phyloP scores from a whole-genome alignment of 2,329 filamentous ascomycete species.

The Paecilomyces formosus region DNA sequence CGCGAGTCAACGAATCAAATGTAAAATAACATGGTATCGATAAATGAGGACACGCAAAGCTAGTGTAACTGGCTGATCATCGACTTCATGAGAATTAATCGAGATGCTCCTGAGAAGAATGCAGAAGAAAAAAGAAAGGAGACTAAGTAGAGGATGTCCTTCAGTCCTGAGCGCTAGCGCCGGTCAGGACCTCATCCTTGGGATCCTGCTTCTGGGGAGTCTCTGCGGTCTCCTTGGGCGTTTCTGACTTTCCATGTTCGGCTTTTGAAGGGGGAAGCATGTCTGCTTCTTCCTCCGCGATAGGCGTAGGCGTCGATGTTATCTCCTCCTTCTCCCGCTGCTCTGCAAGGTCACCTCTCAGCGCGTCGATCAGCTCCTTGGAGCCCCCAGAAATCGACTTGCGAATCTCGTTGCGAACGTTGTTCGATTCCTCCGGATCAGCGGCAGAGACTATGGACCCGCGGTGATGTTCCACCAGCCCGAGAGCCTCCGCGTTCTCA shows the following conservation, averaged over 20 bases:
- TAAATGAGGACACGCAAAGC: background rate
- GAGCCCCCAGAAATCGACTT: conserved; percentile 27
- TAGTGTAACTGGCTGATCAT: background rate
- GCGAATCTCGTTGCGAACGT: conserved; percentile 28
- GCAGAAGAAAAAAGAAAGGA: background rate
- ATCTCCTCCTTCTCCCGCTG: conserved; percentile 11
- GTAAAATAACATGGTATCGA: background rate
- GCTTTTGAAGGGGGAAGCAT: conserved; percentile 1
- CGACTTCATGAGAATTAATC: background rate
- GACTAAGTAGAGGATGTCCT: background rate
- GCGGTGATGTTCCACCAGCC: conserved; percentile 32
- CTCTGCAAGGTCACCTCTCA: conserved; percentile 19
- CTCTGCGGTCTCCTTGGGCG: conserved; percentile 6
- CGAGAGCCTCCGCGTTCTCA: conserved; percentile 27
- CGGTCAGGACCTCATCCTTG: conserved; percentile 14
- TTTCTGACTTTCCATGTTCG: conserved; percentile 5
- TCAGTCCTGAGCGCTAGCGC: conserved; percentile 17
- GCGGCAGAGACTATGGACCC: conserved; percentile 27
- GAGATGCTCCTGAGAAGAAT: background rate
- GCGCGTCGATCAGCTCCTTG: conserved; percentile 17
- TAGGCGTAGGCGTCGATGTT: background rate
- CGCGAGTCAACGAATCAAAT: background rate
- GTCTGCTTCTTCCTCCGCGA: conserved; percentile 8
- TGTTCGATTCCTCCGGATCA: conserved; percentile 25
- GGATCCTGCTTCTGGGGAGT: conserved; percentile 12